phyloP scores from a whole-genome alignment of 805 yeast species.

The Sugiyamaella boreocaroliniensis region DNA sequence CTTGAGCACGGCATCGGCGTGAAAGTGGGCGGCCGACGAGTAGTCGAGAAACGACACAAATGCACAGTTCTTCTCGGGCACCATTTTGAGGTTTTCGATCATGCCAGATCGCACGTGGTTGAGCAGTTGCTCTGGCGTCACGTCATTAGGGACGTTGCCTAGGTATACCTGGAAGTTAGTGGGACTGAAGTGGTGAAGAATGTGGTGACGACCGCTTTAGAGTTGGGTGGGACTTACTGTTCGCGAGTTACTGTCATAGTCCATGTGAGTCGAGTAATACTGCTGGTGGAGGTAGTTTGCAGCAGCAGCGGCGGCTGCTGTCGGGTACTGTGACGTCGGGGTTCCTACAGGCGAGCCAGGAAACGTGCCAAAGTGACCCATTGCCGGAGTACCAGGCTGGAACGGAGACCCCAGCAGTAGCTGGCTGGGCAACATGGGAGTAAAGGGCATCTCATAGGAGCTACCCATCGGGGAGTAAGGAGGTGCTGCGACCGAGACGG shows the following conservation, averaged over 20 bases:
- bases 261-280: constrained; percentile 13
- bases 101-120: constrained; percentile 90
- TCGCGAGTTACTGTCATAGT: constrained; percentile 35
- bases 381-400: constrained; percentile 31
- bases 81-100: constrained; percentile 62
- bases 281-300: constrained; percentile 12
- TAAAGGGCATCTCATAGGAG: constrained; percentile 29
- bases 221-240: constrained; percentile 39
- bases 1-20: constrained; percentile 85
- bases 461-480: constrained; percentile 21
- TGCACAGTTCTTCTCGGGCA: constrained; percentile 85
- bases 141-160: constrained; percentile 79
- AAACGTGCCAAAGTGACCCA: constrained; percentile 24
- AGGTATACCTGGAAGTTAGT: constrained; percentile 43
- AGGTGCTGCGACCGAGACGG: constrained; percentile 9
- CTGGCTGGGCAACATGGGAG: constrained; percentile 32
- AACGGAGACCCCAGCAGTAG: constrained; percentile 33
- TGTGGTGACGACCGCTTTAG: not conserved
- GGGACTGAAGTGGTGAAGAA: not conserved
- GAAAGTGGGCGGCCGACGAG: constrained; percentile 82
- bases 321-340: constrained; percentile 9
- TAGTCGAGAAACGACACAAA: constrained; percentile 85
- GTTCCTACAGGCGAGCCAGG: constrained; percentile 11
- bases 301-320: constrained; percentile 8
- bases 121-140: constrained; percentile 72